These are phyloP conservation scores for Aspergillus latus DNA, from an alignment of 2,329 filamentous ascomycete species.

Conservation along the genomic window DNA sequence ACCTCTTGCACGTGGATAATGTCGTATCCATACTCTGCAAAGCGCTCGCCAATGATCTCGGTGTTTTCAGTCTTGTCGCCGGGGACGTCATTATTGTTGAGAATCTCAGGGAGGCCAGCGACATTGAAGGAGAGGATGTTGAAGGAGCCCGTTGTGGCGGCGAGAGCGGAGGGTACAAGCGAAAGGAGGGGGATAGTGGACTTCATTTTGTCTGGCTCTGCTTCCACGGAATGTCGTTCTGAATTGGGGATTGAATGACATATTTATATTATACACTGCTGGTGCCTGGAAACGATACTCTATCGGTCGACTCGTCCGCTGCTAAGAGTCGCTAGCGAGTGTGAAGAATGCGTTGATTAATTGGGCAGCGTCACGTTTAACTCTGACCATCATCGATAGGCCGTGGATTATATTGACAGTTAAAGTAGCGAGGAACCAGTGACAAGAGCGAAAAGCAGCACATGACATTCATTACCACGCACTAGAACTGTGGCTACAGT, in stretches of 20 bases:
- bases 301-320: neutral
- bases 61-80: conserved; percentile 63
- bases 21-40: conserved; percentile 59
- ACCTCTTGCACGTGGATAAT: conserved; percentile 66
- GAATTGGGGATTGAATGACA: neutral
- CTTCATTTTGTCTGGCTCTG: neutral
- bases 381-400: neutral
- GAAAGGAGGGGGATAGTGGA: neutral
- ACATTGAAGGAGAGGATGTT: conserved; percentile 58
- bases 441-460: neutral
- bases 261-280: neutral
- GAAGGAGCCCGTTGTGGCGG: neutral
- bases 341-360: neutral
- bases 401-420: neutral
- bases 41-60: conserved; percentile 55
- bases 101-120: conserved; percentile 54
- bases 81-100: conserved; percentile 61
- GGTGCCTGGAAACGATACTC: neutral
- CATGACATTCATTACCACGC: neutral
- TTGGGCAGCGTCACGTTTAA: neutral
- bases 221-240: too few relatives aligned
- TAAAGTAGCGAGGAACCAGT: neutral
- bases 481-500: neutral
- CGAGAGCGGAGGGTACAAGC: neutral
- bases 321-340: neutral